Conservation (phyloP, 352 stramenopile genomes). For the Pythium grandisporangium region DNA sequence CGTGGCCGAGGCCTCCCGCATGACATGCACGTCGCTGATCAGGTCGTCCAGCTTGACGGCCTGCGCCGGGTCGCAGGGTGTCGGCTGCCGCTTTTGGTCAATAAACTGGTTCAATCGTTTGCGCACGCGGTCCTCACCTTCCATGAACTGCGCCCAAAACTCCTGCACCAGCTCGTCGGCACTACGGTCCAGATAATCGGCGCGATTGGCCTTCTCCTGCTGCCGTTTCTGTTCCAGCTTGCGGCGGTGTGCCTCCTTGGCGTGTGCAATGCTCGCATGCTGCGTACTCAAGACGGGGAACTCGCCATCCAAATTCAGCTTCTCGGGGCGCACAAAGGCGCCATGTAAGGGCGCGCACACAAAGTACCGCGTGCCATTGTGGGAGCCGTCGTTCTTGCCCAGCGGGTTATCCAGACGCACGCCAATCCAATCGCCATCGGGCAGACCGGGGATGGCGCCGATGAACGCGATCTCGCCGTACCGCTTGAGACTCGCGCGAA, state of each 20-base stretch:
- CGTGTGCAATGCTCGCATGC: conserved; percentile 39
- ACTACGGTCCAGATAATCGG: conserved; percentile 24
- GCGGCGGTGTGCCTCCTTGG: conserved; percentile 34
- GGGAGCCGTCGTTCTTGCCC: conserved; percentile 62
- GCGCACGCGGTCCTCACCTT: conserved; percentile 38
- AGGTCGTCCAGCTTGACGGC: conserved; percentile 42
- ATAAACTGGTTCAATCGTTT: conserved; percentile 39
- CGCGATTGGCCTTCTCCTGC: conserved; percentile 12
- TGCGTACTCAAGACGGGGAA: conserved; percentile 42
- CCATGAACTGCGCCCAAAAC: conserved; percentile 58
- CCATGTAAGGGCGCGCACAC: conserved; percentile 42
- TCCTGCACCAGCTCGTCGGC: conserved; percentile 38
- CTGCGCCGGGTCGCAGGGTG: conserved; percentile 23
- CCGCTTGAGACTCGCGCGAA: conserved; percentile 55
- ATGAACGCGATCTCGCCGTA: conserved; percentile 66
- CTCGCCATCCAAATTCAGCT: conserved; percentile 38
- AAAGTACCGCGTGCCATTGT: conserved; percentile 54
- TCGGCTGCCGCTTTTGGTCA: conserved; percentile 49
- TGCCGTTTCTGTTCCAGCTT: conserved; percentile 22
- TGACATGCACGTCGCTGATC: conserved; percentile 31
- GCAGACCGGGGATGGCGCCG: conserved; percentile 35
- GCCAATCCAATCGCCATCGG: conserved; percentile 55
- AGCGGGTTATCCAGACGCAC: conserved; percentile 66
- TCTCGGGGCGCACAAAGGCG: conserved; percentile 55
- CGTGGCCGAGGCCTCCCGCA: conserved; percentile 46